Conservation (phyloP, 2,329 filamentous ascomycete species). For the Colletotrichum sansevieriae region DNA sequence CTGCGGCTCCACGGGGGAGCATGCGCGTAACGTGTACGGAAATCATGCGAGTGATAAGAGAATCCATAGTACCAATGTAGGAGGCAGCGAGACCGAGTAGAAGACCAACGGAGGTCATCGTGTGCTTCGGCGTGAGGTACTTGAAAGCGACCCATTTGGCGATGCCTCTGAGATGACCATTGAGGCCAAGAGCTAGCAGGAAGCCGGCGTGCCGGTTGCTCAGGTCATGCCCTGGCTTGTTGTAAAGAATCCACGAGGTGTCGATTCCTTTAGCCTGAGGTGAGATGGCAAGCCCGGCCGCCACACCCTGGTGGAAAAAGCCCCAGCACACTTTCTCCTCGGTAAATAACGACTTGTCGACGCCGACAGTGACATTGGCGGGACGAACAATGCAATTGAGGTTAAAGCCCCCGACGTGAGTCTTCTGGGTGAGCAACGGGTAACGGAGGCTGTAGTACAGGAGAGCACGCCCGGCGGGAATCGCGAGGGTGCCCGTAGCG, state of each 20-base stretch:
- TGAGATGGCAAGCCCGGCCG: slow-evolving; percentile 92
- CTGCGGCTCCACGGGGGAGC: slow-evolving; percentile 90
- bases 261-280: slow-evolving; percentile 92
- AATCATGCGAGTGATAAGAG: slow-evolving; percentile 88
- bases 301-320: slow-evolving; percentile 96
- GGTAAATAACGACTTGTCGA: slow-evolving; percentile 87
- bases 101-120: slow-evolving; percentile 98
- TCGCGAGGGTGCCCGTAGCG: slow-evolving; percentile 87
- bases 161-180: slow-evolving; percentile 92
- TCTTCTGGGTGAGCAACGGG: slow-evolving; percentile 92
- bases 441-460: slow-evolving; percentile 89
- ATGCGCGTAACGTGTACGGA: slow-evolving; percentile 97
- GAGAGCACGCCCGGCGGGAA: slow-evolving; percentile 88
- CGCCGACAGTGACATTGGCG: slow-evolving; percentile 91
- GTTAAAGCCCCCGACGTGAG: slow-evolving; percentile 90
- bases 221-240: slow-evolving; percentile 87
- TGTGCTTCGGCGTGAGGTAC: slow-evolving; percentile 98
- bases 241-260: slow-evolving; percentile 98
- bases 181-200: slow-evolving; percentile 88
- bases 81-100: slow-evolving; percentile 92
- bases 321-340: slow-evolving; percentile 99
- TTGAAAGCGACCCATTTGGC: slow-evolving; percentile 99
- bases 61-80: slow-evolving; percentile 97
- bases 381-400: slow-evolving; percentile 93
- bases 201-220: slow-evolving; percentile 98